A percentile compares a stretch with the other conserved stretches of the same genome.
Conservation (phyloP, 2,329 filamentous ascomycete species). For the Tetracladium maxilliforme region DNA sequence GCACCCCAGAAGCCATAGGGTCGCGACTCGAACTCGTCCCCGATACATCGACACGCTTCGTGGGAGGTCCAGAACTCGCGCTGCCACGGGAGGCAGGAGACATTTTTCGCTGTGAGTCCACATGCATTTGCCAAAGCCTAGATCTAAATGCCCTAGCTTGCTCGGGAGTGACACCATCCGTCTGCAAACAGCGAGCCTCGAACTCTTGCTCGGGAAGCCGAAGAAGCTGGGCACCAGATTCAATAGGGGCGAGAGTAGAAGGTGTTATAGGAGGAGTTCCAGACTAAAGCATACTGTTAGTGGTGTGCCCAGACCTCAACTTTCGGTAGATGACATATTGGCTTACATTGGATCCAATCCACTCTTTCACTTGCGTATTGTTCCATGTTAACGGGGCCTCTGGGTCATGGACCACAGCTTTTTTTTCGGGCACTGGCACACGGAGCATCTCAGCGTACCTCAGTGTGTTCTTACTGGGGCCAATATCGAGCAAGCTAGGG, state of each 20-base stretch:
- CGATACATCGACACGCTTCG: too few relatives aligned
- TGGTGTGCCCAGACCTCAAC: background rate
- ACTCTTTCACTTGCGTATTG: constrained; percentile 19
- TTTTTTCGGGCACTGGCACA: constrained; percentile 17
- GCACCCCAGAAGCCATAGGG: constrained; percentile 8
- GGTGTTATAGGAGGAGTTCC: constrained; percentile 19
- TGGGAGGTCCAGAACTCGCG: constrained; percentile 1
- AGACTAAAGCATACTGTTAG: constrained; percentile 14
- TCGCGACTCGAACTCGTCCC: constrained; percentile 14
- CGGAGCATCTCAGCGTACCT: constrained; percentile 31
- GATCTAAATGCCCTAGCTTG: constrained; percentile 24
- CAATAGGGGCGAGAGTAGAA: constrained; percentile 19
- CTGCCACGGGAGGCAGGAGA: constrained; percentile 2
- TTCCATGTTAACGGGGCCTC: constrained; percentile 21
- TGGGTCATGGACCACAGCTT: constrained; percentile 10
- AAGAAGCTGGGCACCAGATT: constrained; percentile 25
- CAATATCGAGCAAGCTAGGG: constrained; percentile 26
- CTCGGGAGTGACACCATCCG: constrained; percentile 16
- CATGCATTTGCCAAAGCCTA: constrained; percentile 26
- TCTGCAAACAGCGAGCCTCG: constrained; percentile 22
- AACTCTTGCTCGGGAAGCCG: constrained; percentile 23
- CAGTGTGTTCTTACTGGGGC: constrained; percentile 30
- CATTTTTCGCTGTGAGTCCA: constrained; percentile 17
- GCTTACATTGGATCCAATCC: constrained; percentile 25
- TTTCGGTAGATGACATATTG: background rate